phyloP scores from a whole-genome alignment of 2,329 filamentous ascomycete species.

The Verticillium albo-atrum region DNA sequence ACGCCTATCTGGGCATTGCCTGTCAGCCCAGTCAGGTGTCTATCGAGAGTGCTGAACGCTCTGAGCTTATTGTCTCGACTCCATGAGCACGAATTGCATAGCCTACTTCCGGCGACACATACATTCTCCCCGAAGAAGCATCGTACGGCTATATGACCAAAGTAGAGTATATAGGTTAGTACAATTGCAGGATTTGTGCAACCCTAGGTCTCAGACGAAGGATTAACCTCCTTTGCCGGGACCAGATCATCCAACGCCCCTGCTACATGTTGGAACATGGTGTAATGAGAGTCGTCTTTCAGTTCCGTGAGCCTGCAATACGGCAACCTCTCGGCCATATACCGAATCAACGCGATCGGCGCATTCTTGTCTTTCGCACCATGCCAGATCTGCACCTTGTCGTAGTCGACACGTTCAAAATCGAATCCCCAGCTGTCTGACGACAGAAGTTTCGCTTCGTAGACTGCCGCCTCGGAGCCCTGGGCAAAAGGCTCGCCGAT shows the following conservation, averaged over 20 bases:
- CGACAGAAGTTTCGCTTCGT: conserved; percentile 21
- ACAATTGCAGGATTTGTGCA: too few species aligned
- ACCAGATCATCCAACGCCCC: neutral
- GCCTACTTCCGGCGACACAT: too few species aligned
- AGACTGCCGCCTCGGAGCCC: conserved; percentile 17
- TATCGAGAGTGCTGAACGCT: too few species aligned
- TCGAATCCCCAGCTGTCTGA: conserved; percentile 22
- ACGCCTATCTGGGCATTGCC: too few species aligned
- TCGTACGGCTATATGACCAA: too few species aligned
- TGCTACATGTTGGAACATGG: neutral
- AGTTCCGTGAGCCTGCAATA: neutral
- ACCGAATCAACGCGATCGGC: conserved; percentile 15
- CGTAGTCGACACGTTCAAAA: conserved; percentile 20
- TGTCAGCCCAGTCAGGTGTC: too few species aligned
- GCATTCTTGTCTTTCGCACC: conserved; percentile 24
- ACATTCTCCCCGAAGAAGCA: too few species aligned
- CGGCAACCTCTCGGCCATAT: conserved; percentile 10
- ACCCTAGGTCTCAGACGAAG: too few species aligned
- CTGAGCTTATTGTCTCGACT: too few species aligned
- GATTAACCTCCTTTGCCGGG: neutral
- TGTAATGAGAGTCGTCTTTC: neutral
- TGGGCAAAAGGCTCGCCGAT: conserved; percentile 22
- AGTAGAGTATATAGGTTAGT: too few species aligned
- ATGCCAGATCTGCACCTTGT: conserved; percentile 25
- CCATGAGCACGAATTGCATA: too few species aligned